phyloP scores from a whole-genome alignment of 23 red algal species.

The Gracilaria caudata region DNA sequence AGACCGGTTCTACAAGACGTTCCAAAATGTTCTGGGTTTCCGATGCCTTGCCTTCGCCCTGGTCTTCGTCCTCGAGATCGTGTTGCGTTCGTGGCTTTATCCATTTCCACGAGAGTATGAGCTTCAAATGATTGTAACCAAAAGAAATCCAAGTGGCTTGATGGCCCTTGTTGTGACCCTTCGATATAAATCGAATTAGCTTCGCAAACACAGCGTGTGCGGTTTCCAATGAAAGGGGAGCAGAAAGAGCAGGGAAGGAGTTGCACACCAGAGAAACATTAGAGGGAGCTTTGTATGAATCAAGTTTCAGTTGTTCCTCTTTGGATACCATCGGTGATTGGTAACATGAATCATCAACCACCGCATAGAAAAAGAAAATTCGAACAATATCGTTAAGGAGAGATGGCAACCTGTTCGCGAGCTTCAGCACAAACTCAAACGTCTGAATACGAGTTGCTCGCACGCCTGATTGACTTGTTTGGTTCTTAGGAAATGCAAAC shows the following conservation, averaged over 20 bases:
- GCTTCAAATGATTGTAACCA: slow-evolving; percentile 9
- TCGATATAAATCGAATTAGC: slow-evolving; percentile 11
- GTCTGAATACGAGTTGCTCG: not conserved
- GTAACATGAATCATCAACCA: slow-evolving; percentile 20
- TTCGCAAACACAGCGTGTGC: slow-evolving; percentile 19
- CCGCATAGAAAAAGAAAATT: slow-evolving; percentile 15
- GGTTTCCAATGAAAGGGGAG: not conserved
- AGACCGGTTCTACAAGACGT: not conserved
- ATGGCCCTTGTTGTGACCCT: not conserved
- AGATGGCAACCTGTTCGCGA: not conserved
- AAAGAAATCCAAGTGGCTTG: not conserved
- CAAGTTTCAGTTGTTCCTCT: not conserved
- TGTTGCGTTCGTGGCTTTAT: not conserved
- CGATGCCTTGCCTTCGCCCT: not conserved
- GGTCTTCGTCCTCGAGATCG: not conserved
- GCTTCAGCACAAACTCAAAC: not conserved
- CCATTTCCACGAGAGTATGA: not conserved
- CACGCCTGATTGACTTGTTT: slow-evolving; percentile 3
- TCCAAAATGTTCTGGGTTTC: not conserved
- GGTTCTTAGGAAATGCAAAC: slow-evolving; percentile 14
- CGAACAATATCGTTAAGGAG: slow-evolving; percentile 37
- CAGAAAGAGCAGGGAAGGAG: not conserved
- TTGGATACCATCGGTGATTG: not conserved
- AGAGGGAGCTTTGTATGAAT: slow-evolving; percentile 5
- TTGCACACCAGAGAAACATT: not conserved